phyloP scores from a whole-genome alignment of 257 asterid species.

The Forsythia viridissima region DNA sequence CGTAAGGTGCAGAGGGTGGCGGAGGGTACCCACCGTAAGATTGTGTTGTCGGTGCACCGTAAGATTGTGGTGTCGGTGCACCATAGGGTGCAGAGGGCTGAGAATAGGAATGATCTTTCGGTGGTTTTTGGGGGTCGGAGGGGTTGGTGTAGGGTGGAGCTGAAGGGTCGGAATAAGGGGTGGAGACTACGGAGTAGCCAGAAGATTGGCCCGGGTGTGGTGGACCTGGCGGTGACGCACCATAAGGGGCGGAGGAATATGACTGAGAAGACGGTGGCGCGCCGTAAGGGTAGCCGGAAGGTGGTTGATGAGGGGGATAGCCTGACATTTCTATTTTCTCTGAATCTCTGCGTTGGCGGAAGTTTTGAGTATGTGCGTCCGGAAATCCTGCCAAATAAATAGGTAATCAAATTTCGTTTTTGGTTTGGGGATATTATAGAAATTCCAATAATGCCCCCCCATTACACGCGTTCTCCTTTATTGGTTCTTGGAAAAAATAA shows the following conservation, averaged over 20 bases:
- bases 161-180: slow-evolving; percentile 33
- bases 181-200: slow-evolving; percentile 34
- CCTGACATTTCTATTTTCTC: slow-evolving; percentile 47
- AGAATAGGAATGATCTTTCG: slow-evolving; percentile 3
- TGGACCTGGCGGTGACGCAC: slow-evolving; percentile 18
- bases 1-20: slow-evolving; percentile 45
- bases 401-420: background rate
- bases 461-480: background rate
- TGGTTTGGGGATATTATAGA: background rate
- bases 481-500: no score
- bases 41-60: slow-evolving; percentile 45
- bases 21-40: slow-evolving; percentile 49
- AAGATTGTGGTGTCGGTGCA: slow-evolving; percentile 38
- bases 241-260: slow-evolving; percentile 30
- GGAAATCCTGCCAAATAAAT: background rate
- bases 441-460: background rate
- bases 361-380: background rate
- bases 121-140: slow-evolving; percentile 20
- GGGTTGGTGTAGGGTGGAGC: slow-evolving; percentile 12
- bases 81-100: slow-evolving; percentile 33
- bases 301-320: slow-evolving; percentile 52
- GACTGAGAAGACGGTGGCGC: slow-evolving; percentile 31
- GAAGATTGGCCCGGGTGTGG: slow-evolving; percentile 34
- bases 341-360: background rate
- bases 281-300: slow-evolving; percentile 56